Evolutionary conservation across 192 early-diverging fungal genomes (phyloP).

Genomic region (Linnemannia zychae): DNA sequence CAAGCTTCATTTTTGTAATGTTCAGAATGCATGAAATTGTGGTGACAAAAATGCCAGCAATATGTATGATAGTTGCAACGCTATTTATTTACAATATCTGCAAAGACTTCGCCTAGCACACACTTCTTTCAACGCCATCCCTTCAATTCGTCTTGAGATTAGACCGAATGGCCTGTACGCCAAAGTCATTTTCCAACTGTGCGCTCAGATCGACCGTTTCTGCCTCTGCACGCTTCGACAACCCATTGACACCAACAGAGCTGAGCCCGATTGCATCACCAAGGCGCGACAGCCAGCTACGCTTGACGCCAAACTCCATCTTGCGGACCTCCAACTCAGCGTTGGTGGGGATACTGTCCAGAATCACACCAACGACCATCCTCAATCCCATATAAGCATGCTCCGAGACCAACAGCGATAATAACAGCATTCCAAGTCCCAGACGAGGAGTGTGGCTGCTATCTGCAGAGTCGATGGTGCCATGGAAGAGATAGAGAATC

Average conservation of each 20-base stretch:
- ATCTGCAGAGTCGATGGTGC: conserved; percentile 7
- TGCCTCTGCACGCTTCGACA: conserved; percentile 1
- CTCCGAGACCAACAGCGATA: conserved; percentile 45
- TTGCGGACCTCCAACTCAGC: conserved; percentile 39
- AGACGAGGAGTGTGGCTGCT: conserved; percentile 12
- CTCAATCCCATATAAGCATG: conserved; percentile 38
- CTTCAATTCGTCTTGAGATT: conserved; percentile 35
- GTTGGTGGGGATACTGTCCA: conserved; percentile 42
- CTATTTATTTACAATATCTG: no score
- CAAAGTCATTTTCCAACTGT: conserved; percentile 25
- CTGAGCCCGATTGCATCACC: conserved; percentile 21
- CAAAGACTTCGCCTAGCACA: background rate
- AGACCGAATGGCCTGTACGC: conserved; percentile 38
- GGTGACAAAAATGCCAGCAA: no score
- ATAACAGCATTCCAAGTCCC: conserved; percentile 35
- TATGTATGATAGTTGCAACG: no score
- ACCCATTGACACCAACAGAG: conserved; percentile 7
- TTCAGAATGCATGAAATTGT: no score
- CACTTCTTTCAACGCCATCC: background rate
- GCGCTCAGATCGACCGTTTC: background rate
- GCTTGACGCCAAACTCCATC: conserved; percentile 49
- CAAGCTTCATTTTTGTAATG: no score
- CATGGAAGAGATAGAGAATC: conserved; percentile 66
- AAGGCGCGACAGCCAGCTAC: conserved; percentile 43
- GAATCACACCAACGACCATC: conserved; percentile 5